Base-by-base conservation (phyloP, 305 asterid species). In the Lippia alba region DNA sequence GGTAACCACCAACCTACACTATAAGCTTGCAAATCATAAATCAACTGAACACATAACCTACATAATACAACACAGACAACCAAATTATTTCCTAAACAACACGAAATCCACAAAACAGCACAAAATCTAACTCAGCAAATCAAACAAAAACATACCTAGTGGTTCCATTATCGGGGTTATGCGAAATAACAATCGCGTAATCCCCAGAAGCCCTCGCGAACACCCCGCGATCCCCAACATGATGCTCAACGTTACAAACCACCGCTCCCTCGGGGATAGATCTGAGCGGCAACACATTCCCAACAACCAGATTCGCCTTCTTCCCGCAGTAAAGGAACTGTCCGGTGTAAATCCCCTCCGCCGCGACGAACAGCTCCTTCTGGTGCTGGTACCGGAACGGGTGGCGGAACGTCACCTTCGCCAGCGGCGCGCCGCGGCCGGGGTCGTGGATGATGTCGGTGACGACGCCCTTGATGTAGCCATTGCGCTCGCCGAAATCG, bases 371-470 rank as follows among this genome's bases (percentile, higher is more conserved):
- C 5, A 90, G 80, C 82, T 90, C 95, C 84, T 87, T 88, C 88
- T 87, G 95, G 66, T 87, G 95, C 80, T 90, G 81, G 80, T 46
- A 80, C 0, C 92, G 76, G 85, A 89, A 89, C 0, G 94, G 94
- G 59, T 89, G 96, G 63, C 87, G 86, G 87, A 89, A 89, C 18
- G 89, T 81, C 40, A 90, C 87, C 0, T 91, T 88, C 0, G 96
- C 96, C 3, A 90, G 80, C 10, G 94, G 96, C 12, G 94, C 94
- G 9, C 94, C 96, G 2, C 92, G 91, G 4, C 92, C 96, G 0
- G 94, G 96, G 69, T 90, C 96, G 72, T 90, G 96, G 63, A 90
- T 84, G 58, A 88, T 76, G 0, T 90, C 91, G 2, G 87, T 86
- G 36, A 88, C 57, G 6, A 90, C 95, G 0, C 96, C 95, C 74